Conservation (phyloP, 176 grass and related monocot species). For the Ensete glaucum region DNA sequence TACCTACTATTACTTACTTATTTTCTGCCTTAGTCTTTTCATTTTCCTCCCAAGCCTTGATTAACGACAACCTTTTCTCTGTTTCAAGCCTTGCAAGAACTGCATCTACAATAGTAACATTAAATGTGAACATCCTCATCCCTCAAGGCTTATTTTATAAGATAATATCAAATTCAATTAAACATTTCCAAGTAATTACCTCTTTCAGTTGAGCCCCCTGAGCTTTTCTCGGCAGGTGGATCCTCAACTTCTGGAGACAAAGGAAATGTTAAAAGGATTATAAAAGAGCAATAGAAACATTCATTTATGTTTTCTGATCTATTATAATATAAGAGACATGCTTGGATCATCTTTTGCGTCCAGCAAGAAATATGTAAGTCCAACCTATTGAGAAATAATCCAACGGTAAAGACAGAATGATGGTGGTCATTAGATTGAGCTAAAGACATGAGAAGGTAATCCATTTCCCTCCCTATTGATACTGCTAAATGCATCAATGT, state of each 20-base stretch:
- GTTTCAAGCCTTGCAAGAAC: constrained; percentile 58
- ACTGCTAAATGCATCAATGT: no score
- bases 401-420: no score
- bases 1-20: constrained; percentile 32
- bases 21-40: constrained; percentile 75
- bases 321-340: no score
- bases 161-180: background rate
- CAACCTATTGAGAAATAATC: no score
- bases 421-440: no score
- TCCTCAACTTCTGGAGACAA: constrained; percentile 28
- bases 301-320: no score
- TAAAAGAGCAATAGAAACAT: background rate
- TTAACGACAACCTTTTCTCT: constrained; percentile 57
- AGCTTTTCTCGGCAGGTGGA: constrained; percentile 19
- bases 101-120: constrained; percentile 32
- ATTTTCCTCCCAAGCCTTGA: constrained; percentile 82
- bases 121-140: constrained; percentile 8
- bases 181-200: constrained; percentile 15
- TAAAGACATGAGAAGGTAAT: no score
- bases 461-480: no score
- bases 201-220: constrained; percentile 47
- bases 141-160: background rate
- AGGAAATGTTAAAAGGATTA: constrained; percentile 1
- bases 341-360: no score
- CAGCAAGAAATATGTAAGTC: no score